These are phyloP conservation scores for Nannizziopsis barbatae DNA, from an alignment of 2,329 filamentous ascomycete species.

Conservation along the genomic window DNA sequence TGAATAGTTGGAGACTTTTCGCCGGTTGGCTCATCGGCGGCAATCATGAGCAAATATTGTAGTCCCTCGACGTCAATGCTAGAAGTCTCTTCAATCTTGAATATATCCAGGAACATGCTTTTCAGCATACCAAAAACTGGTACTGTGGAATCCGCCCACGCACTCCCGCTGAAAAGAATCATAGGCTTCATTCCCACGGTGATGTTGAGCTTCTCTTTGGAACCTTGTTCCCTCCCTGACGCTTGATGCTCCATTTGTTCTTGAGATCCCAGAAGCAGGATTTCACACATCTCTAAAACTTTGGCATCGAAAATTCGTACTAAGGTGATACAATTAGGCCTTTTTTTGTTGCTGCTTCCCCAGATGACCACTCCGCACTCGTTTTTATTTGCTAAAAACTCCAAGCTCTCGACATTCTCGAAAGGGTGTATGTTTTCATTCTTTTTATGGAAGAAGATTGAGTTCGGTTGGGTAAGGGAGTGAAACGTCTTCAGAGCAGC, in stretches of 20 bases:
- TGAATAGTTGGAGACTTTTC: conserved; percentile 39
- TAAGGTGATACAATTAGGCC: conserved; percentile 80
- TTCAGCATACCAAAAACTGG: conserved; percentile 78
- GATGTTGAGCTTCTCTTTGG: conserved; percentile 50
- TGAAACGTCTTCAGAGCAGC: conserved; percentile 76
- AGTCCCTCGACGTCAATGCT: conserved; percentile 91
- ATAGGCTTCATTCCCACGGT: conserved; percentile 78
- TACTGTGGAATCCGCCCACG: conserved; percentile 70
- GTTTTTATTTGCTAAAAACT: conserved; percentile 96
- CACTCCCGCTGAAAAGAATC: conserved; percentile 78
- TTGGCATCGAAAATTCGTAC: conserved; percentile 74
- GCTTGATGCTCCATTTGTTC: conserved; percentile 48
- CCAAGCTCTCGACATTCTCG: conserved; percentile 73
- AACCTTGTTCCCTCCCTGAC: conserved; percentile 39
- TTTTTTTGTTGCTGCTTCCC: conserved; percentile 79
- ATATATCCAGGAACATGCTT: conserved; percentile 79
- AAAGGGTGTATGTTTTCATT: conserved; percentile 84
- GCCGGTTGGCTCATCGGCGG: conserved; percentile 53
- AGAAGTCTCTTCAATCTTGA: conserved; percentile 66
- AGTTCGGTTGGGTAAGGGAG: conserved; percentile 70
- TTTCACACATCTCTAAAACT: conserved; percentile 87
- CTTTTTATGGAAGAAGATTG: conserved; percentile 92
- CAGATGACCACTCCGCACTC: conserved; percentile 79
- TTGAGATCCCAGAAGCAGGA: conserved; percentile 64
- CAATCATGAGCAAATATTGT: conserved; percentile 77